These are phyloP conservation scores for Cladosporium sp. DNA, from an alignment of 2,329 filamentous ascomycete species.

Conservation along the genomic window DNA sequence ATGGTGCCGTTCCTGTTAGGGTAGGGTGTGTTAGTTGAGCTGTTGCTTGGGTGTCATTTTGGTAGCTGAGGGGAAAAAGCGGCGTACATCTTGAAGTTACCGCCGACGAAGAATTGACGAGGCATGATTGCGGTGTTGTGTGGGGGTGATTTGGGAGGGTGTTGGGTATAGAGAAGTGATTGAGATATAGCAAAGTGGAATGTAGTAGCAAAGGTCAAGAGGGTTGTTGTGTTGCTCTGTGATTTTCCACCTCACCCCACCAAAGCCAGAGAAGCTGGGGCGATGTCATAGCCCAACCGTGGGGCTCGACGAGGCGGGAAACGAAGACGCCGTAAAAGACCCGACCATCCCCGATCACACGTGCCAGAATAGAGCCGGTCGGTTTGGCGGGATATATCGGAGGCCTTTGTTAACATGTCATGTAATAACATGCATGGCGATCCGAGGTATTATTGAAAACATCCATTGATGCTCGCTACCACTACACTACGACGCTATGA, in stretches of 20 bases:
- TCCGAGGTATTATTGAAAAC: background rate
- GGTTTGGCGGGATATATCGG: slow-evolving; percentile 3
- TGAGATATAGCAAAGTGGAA: slow-evolving; percentile 5
- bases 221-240: slow-evolving; percentile 9
- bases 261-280: slow-evolving; percentile 4
- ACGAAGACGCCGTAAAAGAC: slow-evolving; percentile 1
- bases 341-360: slow-evolving; percentile 6
- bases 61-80: slow-evolving; percentile 23
- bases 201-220: background rate
- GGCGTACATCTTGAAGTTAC: slow-evolving; percentile 96
- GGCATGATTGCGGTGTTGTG: slow-evolving; percentile 39
- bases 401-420: background rate
- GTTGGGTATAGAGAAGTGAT: slow-evolving; percentile 12
- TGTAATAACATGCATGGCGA: background rate
- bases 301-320: background rate
- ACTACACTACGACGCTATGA: background rate
- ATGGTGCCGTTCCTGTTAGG: slow-evolving; percentile 82
- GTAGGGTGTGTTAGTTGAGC: slow-evolving; percentile 19
- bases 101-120: slow-evolving; percentile 47
- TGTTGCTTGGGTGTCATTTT: slow-evolving; percentile 2
- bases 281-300: slow-evolving; percentile 12
- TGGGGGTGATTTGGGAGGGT: slow-evolving; percentile 1
- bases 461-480: background rate
- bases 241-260: slow-evolving; percentile 7
- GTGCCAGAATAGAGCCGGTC: background rate